Evolutionary conservation across 192 early-diverging fungal genomes (phyloP).

Genomic region (Phlyctochytrium planicorne): DNA sequence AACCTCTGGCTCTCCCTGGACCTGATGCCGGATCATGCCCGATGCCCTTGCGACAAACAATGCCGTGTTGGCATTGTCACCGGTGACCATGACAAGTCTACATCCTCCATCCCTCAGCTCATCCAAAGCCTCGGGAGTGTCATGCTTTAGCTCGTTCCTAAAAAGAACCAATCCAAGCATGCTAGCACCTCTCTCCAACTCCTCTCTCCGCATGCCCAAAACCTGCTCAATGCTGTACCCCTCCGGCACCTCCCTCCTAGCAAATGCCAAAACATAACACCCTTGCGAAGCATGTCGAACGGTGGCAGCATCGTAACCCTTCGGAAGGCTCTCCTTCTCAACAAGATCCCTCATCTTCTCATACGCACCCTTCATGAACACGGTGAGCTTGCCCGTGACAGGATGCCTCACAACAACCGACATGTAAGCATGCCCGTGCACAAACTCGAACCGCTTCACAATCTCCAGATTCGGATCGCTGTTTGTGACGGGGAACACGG

Average conservation of each 20-base stretch:
- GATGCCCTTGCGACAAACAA: constrained; percentile 68
- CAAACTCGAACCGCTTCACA: constrained; percentile 49
- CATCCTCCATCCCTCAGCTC: constrained; percentile 66
- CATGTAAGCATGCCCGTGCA: constrained; percentile 66
- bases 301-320: constrained; percentile 55
- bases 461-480: constrained; percentile 41
- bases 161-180: constrained; percentile 67
- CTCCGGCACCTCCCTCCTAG: constrained; percentile 58
- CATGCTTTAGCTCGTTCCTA: constrained; percentile 72
- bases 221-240: constrained; percentile 33
- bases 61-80: constrained; percentile 74
- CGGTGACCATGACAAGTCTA: constrained; percentile 80
- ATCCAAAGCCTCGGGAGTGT: constrained; percentile 65
- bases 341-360: constrained; percentile 64
- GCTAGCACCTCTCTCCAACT: constrained; percentile 55
- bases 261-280: constrained; percentile 76
- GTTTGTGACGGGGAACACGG: constrained; percentile 24
- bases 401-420: constrained; percentile 64
- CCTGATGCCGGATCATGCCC: constrained; percentile 58
- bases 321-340: constrained; percentile 45
- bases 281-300: constrained; percentile 64
- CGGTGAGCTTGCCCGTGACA: constrained; percentile 44
- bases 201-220: constrained; percentile 47
- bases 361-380: constrained; percentile 68
- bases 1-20: constrained; percentile 57